These are phyloP conservation scores for Stevia rebaudiana DNA, from an alignment of 140 eudicot genomes.

Conservation along the genomic window DNA sequence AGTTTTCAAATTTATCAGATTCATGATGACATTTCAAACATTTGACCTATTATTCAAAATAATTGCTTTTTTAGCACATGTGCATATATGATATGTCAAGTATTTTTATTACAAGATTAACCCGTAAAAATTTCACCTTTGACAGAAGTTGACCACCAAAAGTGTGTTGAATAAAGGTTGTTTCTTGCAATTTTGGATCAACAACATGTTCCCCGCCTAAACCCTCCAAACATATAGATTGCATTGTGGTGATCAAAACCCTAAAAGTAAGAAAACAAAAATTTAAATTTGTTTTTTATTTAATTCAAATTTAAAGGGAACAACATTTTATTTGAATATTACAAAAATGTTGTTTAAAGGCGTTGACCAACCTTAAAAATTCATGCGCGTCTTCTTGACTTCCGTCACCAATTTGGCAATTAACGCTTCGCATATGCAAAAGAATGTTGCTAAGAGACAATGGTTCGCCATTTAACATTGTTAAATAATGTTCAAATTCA, in stretches of 20 bases:
- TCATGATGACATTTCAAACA: conserved; percentile 76
- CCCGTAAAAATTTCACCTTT: conserved; percentile 38
- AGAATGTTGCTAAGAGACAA: conserved; percentile 65
- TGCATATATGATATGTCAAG: neutral
- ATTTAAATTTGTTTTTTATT: neutral
- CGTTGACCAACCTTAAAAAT: conserved; percentile 57
- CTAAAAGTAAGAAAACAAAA: conserved; percentile 28
- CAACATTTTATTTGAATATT: neutral
- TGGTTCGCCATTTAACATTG: conserved; percentile 59
- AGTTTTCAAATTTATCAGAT: conserved; percentile 69
- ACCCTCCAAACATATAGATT: conserved; percentile 77
- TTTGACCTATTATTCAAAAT: conserved; percentile 46
- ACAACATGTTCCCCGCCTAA: conserved; percentile 72
- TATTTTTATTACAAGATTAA: neutral
- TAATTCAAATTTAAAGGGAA: neutral
- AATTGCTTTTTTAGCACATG: neutral
- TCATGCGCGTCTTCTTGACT: conserved; percentile 98
- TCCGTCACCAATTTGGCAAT: conserved; percentile 71
- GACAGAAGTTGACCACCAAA: conserved; percentile 87
- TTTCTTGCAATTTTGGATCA: conserved; percentile 66
- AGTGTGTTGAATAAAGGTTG: conserved; percentile 87
- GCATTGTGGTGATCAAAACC: conserved; percentile 86
- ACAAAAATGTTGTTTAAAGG: neutral
- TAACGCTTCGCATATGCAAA: conserved; percentile 54
- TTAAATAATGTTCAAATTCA: conserved; percentile 76